Base-by-base conservation (phyloP, 2,329 filamentous ascomycete species). In the Albophoma yamanashiensis region DNA sequence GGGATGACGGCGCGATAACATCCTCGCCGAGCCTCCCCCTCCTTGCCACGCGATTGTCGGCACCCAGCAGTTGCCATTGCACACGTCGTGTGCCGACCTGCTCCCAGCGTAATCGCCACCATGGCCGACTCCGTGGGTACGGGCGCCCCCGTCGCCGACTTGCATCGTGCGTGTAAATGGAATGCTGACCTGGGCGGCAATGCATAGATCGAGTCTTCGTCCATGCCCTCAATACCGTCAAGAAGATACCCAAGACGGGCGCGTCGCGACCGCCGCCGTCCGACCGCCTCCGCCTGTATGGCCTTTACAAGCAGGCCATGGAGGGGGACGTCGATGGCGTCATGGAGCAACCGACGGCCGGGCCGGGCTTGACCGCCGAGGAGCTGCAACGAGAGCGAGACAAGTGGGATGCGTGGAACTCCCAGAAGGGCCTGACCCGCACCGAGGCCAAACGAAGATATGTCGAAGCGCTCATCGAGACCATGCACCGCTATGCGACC, bases 281-380 rank as follows among this genome's bases (percentile, higher is more conserved):
- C 62, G 92, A 95, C 70, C 88, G 94, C 61, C 81, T 99, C 67
- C 89, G 89, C 61, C 88, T 99, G 63, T 99, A 99, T 87, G 94
- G 94, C 64, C 82, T 99, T 66, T 99, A 99, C 79, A 99, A 99
- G 73, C 94, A 99, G 76, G 92, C 92, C 63, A 97, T 97, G 94
- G 92, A 99, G 78, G 94, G 94, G 56, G 91, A 99, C 74, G 92
- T 97, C 40, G 89, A 94, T 66, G 90, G 91, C 56, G 91, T 97
- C 57, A 95, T 97, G 88, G 88, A 93, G 68, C 84, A 92, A 55
- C 93, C 94, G 45, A 78, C 77, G 50, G 68, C 73, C 57, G 78
- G 76, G 25, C 76, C 77, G 11, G 77, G 78, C 61, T 71, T 80
- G 62, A 70, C 76, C 14, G 67, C 71, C 25, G 81, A 85, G 63